Evolutionary conservation across 176 grass and related monocot species (phyloP).

Genomic region (Areca catechu): DNA sequence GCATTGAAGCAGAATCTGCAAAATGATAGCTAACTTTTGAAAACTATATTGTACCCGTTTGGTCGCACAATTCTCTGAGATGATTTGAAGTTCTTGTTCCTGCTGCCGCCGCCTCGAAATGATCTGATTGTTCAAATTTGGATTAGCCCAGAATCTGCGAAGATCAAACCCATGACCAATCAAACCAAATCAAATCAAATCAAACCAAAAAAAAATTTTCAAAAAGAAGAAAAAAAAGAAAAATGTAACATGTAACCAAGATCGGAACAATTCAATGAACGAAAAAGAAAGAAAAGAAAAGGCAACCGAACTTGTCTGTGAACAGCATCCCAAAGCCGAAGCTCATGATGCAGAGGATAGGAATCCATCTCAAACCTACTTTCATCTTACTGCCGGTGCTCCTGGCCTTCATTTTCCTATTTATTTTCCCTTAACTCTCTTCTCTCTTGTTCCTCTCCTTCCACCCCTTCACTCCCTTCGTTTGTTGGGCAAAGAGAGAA

Average conservation of each 20-base stretch:
- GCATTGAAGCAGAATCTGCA: no score
- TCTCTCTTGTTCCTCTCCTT: no score
- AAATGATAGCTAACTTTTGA: not conserved
- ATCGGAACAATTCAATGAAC: not conserved
- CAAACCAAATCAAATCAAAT: not conserved
- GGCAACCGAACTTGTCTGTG: conserved; percentile 47
- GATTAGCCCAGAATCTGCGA: conserved; percentile 55
- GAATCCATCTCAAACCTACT: conserved; percentile 47
- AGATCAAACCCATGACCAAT: no score
- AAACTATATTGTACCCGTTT: conserved; percentile 47
- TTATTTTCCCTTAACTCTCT: no score
- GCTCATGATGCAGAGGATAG: conserved; percentile 55
- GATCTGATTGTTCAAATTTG: conserved; percentile 45
- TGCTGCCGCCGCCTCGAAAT: conserved; percentile 47
- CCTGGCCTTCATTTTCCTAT: conserved; percentile 43
- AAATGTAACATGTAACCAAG: conserved; percentile 10
- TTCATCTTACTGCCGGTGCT: conserved; percentile 32
- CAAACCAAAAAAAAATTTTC: not conserved
- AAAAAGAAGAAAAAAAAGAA: not conserved
- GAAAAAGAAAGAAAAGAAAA: not conserved
- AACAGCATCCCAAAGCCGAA: conserved; percentile 86
- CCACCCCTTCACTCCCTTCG: no score
- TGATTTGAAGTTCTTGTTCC: conserved; percentile 56
- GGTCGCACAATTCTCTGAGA: conserved; percentile 50
- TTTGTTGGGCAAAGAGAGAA: no score